Base-by-base conservation (phyloP, 345 rosid species). In the Aethionema arabicum region DNA sequence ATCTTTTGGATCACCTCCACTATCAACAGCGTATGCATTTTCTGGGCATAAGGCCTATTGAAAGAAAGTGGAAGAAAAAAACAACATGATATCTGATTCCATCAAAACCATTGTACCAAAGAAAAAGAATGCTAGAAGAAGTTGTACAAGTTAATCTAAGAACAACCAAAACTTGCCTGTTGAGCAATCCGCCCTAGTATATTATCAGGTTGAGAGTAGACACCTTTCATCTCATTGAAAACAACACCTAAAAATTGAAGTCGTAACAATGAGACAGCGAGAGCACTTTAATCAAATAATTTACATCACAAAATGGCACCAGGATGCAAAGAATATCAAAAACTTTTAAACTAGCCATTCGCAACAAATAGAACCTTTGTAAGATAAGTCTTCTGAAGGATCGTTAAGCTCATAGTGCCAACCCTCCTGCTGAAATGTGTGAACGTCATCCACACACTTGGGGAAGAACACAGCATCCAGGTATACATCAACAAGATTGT, bases 181-280 rank as follows among this genome's bases (percentile, higher is more conserved):
- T 86, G 96, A 42, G 92, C 66, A 65, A 79, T 58, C 15, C 92
- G 84, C 49, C 91, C 95, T 67, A 91, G 69, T 68, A 88, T 79
- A 71, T 83, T 91, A 76, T 91, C 98, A 32, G 98, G 98, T 81
- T 91, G 98, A n/a, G 98, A 91, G 60, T 91, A 91, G 65, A 91
- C 96, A 62, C 98, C 96, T 78, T 91, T 91, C 98, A 91, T 91
- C 80, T 91, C 98, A 70, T 91, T 91, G 61, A 91, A 88, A 59
- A 91, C 96, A 72, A 91, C 98, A 35, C 98, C 98, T 91, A 78
- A 64, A 56, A 67, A 58, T 43, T 43, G 54, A 68, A 59, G 33
- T 40, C 41, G 27, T 7, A 42, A 49, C 52, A 58, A 41, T 56
- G 29, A 53, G 61, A 43, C 8, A 54, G 36, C 5, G 10, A 67